Evolutionary conservation across 768 basidiomycete genomes (phyloP).

Genomic region (Tricholoma matsutake): DNA sequence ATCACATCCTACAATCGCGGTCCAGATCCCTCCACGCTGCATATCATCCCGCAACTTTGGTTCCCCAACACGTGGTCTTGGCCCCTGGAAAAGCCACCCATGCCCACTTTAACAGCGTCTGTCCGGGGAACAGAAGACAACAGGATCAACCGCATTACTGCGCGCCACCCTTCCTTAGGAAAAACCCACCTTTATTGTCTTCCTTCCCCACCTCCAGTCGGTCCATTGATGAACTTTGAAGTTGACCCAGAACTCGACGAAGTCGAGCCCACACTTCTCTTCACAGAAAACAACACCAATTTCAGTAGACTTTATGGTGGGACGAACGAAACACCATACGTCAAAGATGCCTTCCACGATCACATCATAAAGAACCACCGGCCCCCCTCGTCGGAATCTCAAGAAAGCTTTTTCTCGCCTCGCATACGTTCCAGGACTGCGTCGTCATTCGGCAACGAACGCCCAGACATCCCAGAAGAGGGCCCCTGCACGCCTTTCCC

Average conservation of each 20-base stretch:
- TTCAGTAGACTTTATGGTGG: constrained; percentile 88
- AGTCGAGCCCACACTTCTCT: constrained; percentile 81
- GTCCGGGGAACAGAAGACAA: constrained; percentile 37
- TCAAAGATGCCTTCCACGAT: constrained; percentile 98
- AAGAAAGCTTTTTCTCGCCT: constrained; percentile 41
- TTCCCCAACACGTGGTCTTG: constrained; percentile 99
- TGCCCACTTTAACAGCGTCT: constrained; percentile 59
- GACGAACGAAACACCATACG: constrained; percentile 75
- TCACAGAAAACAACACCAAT: constrained; percentile 98
- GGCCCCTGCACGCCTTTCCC: constrained; percentile 64
- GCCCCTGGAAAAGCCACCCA: constrained; percentile 63
- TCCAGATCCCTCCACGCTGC: constrained; percentile 89
- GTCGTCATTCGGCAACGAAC: constrained; percentile 38
- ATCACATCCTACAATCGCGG: constrained; percentile 97
- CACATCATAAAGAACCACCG: constrained; percentile 90
- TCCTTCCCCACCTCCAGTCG: constrained; percentile 88
- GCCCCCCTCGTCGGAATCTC: constrained; percentile 46
- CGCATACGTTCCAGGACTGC: constrained; percentile 51
- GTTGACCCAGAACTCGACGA: constrained; percentile 64
- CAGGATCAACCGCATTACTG: constrained; percentile 61
- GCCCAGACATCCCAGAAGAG: constrained; percentile 41
- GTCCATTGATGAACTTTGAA: constrained; percentile 60
- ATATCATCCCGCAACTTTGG: constrained; percentile 94
- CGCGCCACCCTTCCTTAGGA: constrained; percentile 71
- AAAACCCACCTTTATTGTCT: constrained; percentile 84